Base-by-base conservation (phyloP, 2,329 filamentous ascomycete species). In the Aspergillus fumigatus region DNA sequence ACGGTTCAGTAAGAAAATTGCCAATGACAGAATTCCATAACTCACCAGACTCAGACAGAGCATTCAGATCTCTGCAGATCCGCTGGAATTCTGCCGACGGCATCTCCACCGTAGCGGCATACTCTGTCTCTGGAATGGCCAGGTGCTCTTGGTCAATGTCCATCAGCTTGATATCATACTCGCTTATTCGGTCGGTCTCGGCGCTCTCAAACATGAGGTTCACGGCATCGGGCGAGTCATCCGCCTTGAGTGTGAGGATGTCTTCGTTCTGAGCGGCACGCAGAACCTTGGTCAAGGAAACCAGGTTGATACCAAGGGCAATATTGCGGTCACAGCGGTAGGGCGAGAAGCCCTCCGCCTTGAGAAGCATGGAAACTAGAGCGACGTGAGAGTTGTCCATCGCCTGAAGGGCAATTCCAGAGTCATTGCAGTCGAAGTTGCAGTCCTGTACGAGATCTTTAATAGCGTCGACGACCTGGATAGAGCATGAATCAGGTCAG, bases 351-450 rank as follows among this genome's bases (percentile, higher is more conserved):
- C 87, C 87, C 75, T 97, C 94, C 59, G 93, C 89, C 80, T 94
- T 94, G 75, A 99, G 89, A 83, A 96, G 87, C 94, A 99, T 99
- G 65, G 94, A 97, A 53, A 99, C 94, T 54, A 99, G 90, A 61
- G 94, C 94, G 69, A 99, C 94, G 79, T 99, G 94, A 51, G 92
- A 97, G 85, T 97, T 99, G 83, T 99, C 94, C 95, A 99, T 99
- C 71, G 94, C 94, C 79, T 99, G 94, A 55, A 99, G 89, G 52
- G 93, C 92, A 71, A 99, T 94, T 61, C 94, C 94, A 54, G 91
- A 93, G 83, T 99, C 95, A 88, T 97, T 99, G 88, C 95, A 99
- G 84, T 99, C 94, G 80, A 99, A 99, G 81, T 99, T 99, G 87
- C 94, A 99, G 80, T 99, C 94, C 79, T 97, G 94, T 53, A 99